Conservation (phyloP, 495 filamentous ascomycete genomes). For the Pyrenula aspistea region DNA sequence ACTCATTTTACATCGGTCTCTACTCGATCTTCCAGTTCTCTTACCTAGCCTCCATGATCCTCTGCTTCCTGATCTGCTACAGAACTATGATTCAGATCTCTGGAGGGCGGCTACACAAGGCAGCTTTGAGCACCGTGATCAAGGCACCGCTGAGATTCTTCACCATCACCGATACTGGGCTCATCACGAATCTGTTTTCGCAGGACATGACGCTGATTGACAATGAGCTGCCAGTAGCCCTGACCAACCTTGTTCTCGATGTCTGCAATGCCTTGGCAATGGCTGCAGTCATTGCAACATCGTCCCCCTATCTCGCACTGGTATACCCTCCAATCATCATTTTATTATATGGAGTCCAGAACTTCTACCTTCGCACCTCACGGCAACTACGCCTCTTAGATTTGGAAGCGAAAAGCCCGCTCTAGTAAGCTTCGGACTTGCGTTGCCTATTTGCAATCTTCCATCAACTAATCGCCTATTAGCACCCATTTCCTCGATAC, state of each 20-base stretch:
- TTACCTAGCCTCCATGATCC: not conserved
- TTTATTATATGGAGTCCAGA: constrained; percentile 31
- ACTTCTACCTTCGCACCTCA: constrained; percentile 41
- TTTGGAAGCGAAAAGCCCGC: constrained; percentile 25
- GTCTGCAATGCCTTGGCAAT: not conserved
- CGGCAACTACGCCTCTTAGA: constrained; percentile 38
- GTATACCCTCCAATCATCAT: constrained; percentile 18
- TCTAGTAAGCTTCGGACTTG: constrained; percentile 12
- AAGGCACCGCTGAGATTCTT: constrained; percentile 25
- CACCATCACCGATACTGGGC: constrained; percentile 24
- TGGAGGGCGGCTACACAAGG: constrained; percentile 13
- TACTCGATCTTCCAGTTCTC: not conserved
- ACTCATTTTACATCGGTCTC: not conserved
- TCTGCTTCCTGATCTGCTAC: not conserved
- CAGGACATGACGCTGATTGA: constrained; percentile 34
- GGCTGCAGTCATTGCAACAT: not conserved
- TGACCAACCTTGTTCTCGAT: not conserved
- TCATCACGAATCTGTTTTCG: constrained; percentile 28
- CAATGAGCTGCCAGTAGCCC: constrained; percentile 15
- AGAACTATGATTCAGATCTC: constrained; percentile 2
- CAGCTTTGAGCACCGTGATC: constrained; percentile 11
- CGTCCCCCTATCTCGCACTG: constrained; percentile 20
- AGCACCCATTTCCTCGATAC: constrained; percentile 29
- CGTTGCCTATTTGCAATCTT: too few relatives aligned
- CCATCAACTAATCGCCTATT: too few relatives aligned